A percentile compares a stretch with the other conserved stretches of the same genome.
Evolutionary conservation across 768 basidiomycete genomes (phyloP).

Genomic region (Collybia sp.): DNA sequence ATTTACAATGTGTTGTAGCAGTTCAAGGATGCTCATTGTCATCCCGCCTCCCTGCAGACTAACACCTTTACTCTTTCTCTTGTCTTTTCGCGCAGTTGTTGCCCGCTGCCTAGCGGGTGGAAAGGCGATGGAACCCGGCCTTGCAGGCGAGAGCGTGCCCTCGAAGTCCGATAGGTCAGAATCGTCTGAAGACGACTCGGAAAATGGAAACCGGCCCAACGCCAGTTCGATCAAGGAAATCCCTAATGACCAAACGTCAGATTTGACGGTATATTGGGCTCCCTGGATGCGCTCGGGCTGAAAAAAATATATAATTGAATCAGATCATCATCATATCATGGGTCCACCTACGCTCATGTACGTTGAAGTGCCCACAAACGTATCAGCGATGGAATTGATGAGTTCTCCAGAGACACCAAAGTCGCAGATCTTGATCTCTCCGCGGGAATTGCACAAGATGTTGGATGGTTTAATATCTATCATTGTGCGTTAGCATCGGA

Average conservation of each 20-base stretch:
- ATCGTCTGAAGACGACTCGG: slow-evolving; percentile 73
- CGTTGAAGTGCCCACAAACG: slow-evolving; percentile 97
- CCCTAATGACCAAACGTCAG: slow-evolving; percentile 98
- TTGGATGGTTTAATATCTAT: slow-evolving; percentile 99
- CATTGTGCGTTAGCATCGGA: slow-evolving; percentile 16
- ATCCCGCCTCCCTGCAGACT: slow-evolving; percentile 90
- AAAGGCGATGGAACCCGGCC: slow-evolving; percentile 46
- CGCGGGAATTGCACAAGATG: slow-evolving; percentile 89
- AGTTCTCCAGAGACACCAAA: slow-evolving; percentile 99
- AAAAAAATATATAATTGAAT: slow-evolving; percentile 7
- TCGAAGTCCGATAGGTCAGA: slow-evolving; percentile 79
- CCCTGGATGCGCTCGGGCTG: slow-evolving; percentile 99
- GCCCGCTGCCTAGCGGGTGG: slow-evolving; percentile 30
- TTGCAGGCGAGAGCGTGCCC: slow-evolving; percentile 71
- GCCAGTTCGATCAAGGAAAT: slow-evolving; percentile 97
- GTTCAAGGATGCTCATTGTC: slow-evolving; percentile 97
- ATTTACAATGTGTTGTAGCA: slow-evolving; percentile 97
- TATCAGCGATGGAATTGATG: slow-evolving; percentile 98
- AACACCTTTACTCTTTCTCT: slow-evolving; percentile 88
- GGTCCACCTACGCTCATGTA: slow-evolving; percentile 88
- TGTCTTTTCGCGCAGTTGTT: slow-evolving; percentile 29
- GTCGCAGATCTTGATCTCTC: slow-evolving; percentile 98
- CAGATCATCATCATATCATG: slow-evolving; percentile 6
- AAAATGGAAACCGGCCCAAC: slow-evolving; percentile 95
- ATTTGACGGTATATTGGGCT: slow-evolving; percentile 97